Evolutionary conservation across 1,284 basidiomycete species (phyloP), one percentile per base, ranked within the genome.

Genomic region (Boletellus deceptivus): DNA sequence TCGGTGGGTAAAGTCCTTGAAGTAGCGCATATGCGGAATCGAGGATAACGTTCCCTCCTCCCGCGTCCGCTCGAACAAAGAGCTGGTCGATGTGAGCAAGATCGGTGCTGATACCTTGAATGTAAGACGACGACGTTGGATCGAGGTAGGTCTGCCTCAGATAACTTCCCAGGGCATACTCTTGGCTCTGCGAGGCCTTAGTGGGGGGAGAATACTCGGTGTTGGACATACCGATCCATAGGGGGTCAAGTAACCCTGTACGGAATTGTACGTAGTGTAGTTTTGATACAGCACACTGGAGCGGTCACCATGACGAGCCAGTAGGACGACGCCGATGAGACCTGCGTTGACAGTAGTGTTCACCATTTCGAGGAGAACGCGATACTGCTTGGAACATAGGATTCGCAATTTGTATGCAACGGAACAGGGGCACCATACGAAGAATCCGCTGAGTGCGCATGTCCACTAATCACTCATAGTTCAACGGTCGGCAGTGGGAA

Each of bases 221-320:
- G 4, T 27, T 10, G 3, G 10, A 41, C 67, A 42, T 52, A 72
- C 70, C 49, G 73, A 68, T 37, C 78, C 78, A 2, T 77, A 68
- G 4, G 76, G 67, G 4, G 78, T 79, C 57, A 80, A 65, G 48
- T 69, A 69, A 24, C 76, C 76, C 44, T 72, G 63, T 4, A 64
- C 63, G 1, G 75, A 72, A 22, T 69, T 62, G 55, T 79, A 78
- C 14, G 63, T 68, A 6, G 55, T 50, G 39, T 69, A 64, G 49
- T 64, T 59, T 44, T 73, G 73, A 53, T 59, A 72, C 43, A 71
- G 57, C 3, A 61, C 70, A 20, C 61, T 63, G 5, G 58, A 42
- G 18, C 76, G 65, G 55, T 78, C 78, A 20, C 76, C 78, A 24
- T 80, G 77, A 13, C 77, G 73, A 34, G 67, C 71, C 47, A 80